Evolutionary conservation across 441 rosid genomes (phyloP), one percentile per base, ranked within the genome.

Genomic region (Euphorbia celastroides): DNA sequence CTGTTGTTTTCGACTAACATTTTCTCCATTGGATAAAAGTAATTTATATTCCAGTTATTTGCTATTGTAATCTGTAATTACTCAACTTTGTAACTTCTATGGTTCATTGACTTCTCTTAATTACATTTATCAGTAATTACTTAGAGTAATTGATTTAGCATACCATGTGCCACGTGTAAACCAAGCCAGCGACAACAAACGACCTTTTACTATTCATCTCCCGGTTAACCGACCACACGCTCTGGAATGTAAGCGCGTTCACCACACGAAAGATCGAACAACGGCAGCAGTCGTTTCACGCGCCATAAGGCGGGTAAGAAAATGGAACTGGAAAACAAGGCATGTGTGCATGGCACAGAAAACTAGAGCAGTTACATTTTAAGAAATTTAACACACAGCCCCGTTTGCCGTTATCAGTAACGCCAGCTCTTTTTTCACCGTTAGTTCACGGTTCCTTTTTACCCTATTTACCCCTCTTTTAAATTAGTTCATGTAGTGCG

Each of bases 171-270:
- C 41, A 28, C 61, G 23, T 57, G 41, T 57, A 28, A 25, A 16
- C 38, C 23, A 28, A 30, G 7, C 10, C 60, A 26, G 61, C 23
- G 41, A 57, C 41, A 57, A 57, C 38, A 30, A 57, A 57, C 61
- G 20, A 57, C 61, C 34, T 57, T 57, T 57, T 30, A 57, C 61
- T 57, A 30, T 57, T 57, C 41, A 57, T 57, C 38, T 57, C 13
- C 41, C 41, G 38, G 22, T 57, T 31, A 30, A 55, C 20, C 38
- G 20, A n/a, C 20, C 20, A 9, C 12, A 57, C 3, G 17, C 10
- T 5, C 41, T 19, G 26, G n/a, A 30, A 28, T 14, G 3, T 5
- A 2, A 13, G 41, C 23, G 61, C 41, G 61, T 57, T 17, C 4
- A 57, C 7, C 10, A 7, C 41, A 57, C 61, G 61, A 57, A 14